A percentile compares a stretch with the other conserved stretches of the same genome.
Conservation (phyloP, 305 asterid genomes). For the Fraxinus sp. region DNA sequence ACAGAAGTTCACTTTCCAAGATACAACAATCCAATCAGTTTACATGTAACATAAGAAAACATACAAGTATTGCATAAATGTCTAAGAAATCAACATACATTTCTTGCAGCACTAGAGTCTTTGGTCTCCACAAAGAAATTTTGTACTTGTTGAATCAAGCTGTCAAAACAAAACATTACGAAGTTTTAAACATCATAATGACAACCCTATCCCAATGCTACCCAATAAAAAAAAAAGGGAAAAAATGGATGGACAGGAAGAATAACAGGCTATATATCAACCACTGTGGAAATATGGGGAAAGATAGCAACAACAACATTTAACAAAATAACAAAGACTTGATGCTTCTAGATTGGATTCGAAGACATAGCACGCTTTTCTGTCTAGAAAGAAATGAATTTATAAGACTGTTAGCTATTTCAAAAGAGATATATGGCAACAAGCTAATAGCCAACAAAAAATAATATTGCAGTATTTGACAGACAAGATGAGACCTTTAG, state of each 20-base stretch:
- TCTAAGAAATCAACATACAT: slow-evolving; percentile 46
- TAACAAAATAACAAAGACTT: background rate
- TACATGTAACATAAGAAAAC: background rate
- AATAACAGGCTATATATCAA: background rate
- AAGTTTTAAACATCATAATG: background rate
- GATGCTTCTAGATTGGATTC: background rate
- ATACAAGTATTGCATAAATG: background rate
- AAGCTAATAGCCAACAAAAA: background rate
- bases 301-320: background rate
- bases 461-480: background rate
- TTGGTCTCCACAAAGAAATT: slow-evolving; percentile 72
- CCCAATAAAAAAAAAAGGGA: background rate
- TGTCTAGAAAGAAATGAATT: background rate
- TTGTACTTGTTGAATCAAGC: slow-evolving; percentile 81
- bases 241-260: background rate
- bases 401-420: background rate
- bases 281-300: slow-evolving; percentile 5
- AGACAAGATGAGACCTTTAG: background rate
- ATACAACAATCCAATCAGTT: background rate
- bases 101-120: slow-evolving; percentile 57
- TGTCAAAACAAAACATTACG: slow-evolving; percentile 26
- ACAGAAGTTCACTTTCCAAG: background rate
- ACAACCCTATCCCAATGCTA: background rate
- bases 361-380: background rate
- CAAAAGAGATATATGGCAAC: background rate